A percentile compares a stretch with the other conserved stretches of the same genome.
These are phyloP conservation scores for Tolypocladium album DNA, from an alignment of 2,329 filamentous ascomycete species.

Conservation along the genomic window DNA sequence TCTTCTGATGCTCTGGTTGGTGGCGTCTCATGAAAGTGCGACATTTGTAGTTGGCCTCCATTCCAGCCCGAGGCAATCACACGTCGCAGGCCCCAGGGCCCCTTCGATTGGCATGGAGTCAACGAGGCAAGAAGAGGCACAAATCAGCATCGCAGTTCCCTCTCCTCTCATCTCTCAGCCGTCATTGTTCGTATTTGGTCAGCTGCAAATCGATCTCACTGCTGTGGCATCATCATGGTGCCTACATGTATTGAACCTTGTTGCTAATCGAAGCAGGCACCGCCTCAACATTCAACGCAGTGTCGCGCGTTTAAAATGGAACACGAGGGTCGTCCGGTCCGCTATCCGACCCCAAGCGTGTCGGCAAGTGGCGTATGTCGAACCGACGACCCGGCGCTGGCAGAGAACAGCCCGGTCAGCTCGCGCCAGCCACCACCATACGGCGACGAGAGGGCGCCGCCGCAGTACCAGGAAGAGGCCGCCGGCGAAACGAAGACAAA, in stretches of 20 bases:
- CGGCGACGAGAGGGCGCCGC: slow-evolving; percentile 8
- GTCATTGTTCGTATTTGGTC: not conserved
- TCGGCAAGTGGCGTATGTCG: slow-evolving; percentile 1
- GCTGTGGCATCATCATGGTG: not conserved
- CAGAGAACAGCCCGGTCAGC: slow-evolving; percentile 5
- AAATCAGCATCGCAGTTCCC: not conserved
- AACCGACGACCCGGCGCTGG: slow-evolving; percentile 4
- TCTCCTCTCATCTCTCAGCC: not conserved
- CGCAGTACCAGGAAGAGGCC: slow-evolving; percentile 6
- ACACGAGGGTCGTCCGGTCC: slow-evolving; percentile 2
- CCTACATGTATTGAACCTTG: not conserved
- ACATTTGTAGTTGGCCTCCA: not conserved
- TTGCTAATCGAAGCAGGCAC: not conserved
- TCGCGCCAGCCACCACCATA: slow-evolving; percentile 9
- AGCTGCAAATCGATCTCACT: not conserved
- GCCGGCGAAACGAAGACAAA: slow-evolving; percentile 3
- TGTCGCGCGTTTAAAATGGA: slow-evolving; percentile 5
- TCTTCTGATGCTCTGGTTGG: not conserved
- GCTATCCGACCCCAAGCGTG: slow-evolving; percentile 3
- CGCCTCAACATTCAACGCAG: not conserved
- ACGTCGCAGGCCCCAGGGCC: too few species aligned
- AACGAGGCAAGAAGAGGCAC: not conserved
- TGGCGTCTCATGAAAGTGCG: not conserved
- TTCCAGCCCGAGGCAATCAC: not conserved
- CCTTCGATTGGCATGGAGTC: not conserved